Evolutionary conservation across 345 rosid genomes (phyloP).

Genomic region (Boechera divaricarpa): DNA sequence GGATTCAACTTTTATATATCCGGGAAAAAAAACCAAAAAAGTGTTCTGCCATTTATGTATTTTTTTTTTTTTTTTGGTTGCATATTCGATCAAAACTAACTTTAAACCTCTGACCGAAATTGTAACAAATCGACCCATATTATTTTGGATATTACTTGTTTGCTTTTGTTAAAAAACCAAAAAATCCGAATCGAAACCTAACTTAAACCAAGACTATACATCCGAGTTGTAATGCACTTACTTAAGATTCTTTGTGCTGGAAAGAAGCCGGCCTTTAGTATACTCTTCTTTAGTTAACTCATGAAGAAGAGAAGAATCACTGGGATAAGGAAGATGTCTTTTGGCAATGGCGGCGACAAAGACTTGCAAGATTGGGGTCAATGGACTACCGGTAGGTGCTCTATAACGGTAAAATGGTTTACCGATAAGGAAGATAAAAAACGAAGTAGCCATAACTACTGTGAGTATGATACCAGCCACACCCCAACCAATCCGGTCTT

Average conservation of each 20-base stretch:
- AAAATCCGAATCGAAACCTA: not conserved
- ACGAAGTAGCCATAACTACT: conserved; percentile 65
- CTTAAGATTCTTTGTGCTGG: conserved; percentile 72
- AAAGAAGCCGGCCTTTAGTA: conserved; percentile 61
- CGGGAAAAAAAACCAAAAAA: too few relatives aligned
- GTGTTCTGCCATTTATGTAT: too few relatives aligned
- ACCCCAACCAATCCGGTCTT: conserved; percentile 89
- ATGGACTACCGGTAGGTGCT: conserved; percentile 73
- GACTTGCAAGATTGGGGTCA: conserved; percentile 86
- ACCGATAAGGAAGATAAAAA: conserved; percentile 67
- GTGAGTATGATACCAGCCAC: conserved; percentile 69
- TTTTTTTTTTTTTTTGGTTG: too few relatives aligned
- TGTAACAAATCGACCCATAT: not conserved
- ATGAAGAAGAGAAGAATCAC: conserved; percentile 57
- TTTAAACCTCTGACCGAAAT: not conserved
- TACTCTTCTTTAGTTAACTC: conserved; percentile 53
- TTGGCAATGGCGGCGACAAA: conserved; percentile 76
- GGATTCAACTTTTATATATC: not conserved
- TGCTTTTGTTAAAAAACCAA: too few relatives aligned
- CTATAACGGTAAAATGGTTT: conserved; percentile 76
- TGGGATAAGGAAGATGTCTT: conserved; percentile 68
- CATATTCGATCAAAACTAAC: too few relatives aligned
- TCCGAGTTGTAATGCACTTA: conserved; percentile 45
- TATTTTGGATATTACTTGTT: not conserved
- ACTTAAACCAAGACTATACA: conserved; percentile 3